A percentile compares a stretch with the other conserved stretches of the same genome.
These are phyloP conservation scores for Yamadazyma sp. DNA, from an alignment of 805 yeast genomes.

Conservation along the genomic window DNA sequence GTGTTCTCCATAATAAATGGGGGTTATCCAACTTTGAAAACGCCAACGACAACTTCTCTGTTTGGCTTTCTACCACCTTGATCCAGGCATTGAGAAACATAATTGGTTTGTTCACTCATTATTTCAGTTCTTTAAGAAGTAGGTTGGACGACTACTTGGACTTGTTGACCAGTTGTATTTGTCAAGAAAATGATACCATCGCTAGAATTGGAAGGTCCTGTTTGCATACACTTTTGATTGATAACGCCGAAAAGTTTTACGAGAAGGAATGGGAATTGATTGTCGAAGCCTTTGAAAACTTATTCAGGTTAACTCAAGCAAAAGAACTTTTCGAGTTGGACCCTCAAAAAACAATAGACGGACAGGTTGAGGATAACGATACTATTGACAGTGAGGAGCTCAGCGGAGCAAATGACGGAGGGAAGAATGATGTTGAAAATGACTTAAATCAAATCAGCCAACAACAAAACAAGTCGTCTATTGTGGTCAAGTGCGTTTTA, in stretches of 20 bases:
- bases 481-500: conserved; percentile 88
- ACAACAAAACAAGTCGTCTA: conserved; percentile 62
- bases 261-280: conserved; percentile 74
- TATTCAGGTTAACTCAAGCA: conserved; percentile 86
- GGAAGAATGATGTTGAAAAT: conserved; percentile 16
- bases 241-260: conserved; percentile 65
- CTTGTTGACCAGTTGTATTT: conserved; percentile 80
- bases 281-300: conserved; percentile 58
- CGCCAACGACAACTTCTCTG: conserved; percentile 81
- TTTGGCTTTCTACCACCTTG: conserved; percentile 95
- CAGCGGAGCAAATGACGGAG: conserved; percentile 33
- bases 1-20: conserved; percentile 74
- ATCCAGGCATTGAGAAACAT: conserved; percentile 91
- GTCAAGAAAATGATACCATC: conserved; percentile 96
- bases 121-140: conserved; percentile 71
- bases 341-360: conserved; percentile 31
- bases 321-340: conserved; percentile 71
- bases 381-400: conserved; percentile 1
- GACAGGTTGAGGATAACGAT: neutral
- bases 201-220: conserved; percentile 94
- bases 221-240: conserved; percentile 72
- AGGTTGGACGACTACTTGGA: conserved; percentile 78
- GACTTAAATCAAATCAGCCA: conserved; percentile 26
- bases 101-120: conserved; percentile 79
- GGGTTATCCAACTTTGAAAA: conserved; percentile 59